phyloP scores from a whole-genome alignment of 345 rosid species.

The Capsella bursapastoris region DNA sequence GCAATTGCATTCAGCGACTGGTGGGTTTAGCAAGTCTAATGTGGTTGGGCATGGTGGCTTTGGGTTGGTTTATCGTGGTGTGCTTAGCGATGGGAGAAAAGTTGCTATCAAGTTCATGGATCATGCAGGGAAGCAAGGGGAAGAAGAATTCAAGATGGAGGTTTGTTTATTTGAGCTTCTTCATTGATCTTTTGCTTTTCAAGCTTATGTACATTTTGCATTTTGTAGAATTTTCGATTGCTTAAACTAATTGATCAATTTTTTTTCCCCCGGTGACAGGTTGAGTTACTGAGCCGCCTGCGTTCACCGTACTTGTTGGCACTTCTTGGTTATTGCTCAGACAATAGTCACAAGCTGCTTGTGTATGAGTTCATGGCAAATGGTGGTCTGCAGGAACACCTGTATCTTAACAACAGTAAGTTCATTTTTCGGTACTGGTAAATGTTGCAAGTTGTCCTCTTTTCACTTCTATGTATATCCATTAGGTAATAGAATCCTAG shows the following conservation, averaged over 20 bases:
- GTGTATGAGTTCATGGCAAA: constrained; percentile 88
- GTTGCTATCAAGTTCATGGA: constrained; percentile 84
- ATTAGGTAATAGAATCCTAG: not conserved
- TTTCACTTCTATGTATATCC: not conserved
- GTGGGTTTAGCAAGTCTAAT: constrained; percentile 90
- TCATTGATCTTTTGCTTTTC: constrained; percentile 3
- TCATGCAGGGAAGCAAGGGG: constrained; percentile 92
- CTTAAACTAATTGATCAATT: constrained; percentile 31
- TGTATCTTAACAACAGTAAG: constrained; percentile 73
- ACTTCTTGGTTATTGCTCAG: constrained; percentile 82
- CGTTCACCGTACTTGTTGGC: constrained; percentile 74
- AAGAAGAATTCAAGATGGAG: constrained; percentile 93
- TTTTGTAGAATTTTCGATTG: not conserved
- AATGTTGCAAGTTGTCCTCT: not conserved
- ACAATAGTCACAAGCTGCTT: constrained; percentile 63
- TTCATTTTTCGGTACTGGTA: not conserved
- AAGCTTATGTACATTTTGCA: not conserved
- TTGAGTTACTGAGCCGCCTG: constrained; percentile 80
- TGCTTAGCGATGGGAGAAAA: constrained; percentile 65
- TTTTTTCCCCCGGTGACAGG: constrained; percentile 47
- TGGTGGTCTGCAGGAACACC: constrained; percentile 86
- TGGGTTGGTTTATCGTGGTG: constrained; percentile 75
- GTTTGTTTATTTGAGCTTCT: constrained; percentile 42
- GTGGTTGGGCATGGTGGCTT: constrained; percentile 92
- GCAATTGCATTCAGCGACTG: constrained; percentile 84